A percentile compares a stretch with the other conserved stretches of the same genome.
Evolutionary conservation across 495 filamentous ascomycete genomes (phyloP).

Genomic region (Penicillium pulvis): DNA sequence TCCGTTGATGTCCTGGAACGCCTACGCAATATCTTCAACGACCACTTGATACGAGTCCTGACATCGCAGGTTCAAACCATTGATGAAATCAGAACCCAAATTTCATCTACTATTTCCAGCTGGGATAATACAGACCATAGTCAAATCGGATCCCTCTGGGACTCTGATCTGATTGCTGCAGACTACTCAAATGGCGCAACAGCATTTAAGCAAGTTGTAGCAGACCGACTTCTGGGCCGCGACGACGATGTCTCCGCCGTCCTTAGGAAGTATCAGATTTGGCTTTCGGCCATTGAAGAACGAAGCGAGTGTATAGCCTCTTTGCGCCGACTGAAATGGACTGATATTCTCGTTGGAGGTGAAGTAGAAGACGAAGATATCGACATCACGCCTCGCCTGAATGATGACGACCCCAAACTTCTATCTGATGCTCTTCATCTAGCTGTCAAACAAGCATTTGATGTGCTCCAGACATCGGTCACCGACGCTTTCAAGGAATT

Average conservation of each 20-base stretch:
- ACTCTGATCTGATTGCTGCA: slow-evolving; percentile 51
- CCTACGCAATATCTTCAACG: slow-evolving; percentile 69
- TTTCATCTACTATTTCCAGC: slow-evolving; percentile 44
- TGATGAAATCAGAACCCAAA: slow-evolving; percentile 57
- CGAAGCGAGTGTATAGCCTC: slow-evolving; percentile 63
- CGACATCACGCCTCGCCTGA: slow-evolving; percentile 62
- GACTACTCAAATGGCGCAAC: slow-evolving; percentile 58
- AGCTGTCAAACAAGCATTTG: slow-evolving; percentile 60
- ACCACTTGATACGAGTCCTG: slow-evolving; percentile 60
- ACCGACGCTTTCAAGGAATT: slow-evolving; percentile 45
- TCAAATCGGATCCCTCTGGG: slow-evolving; percentile 59
- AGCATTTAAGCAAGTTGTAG: slow-evolving; percentile 54
- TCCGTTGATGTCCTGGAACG: slow-evolving; percentile 65
- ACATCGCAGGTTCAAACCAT: slow-evolving; percentile 59
- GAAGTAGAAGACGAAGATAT: slow-evolving; percentile 71
- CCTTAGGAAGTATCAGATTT: slow-evolving; percentile 63
- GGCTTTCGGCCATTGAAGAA: slow-evolving; percentile 65
- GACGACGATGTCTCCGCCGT: slow-evolving; percentile 63
- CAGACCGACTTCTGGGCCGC: slow-evolving; percentile 61
- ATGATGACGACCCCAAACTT: slow-evolving; percentile 68
- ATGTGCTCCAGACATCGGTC: slow-evolving; percentile 59
- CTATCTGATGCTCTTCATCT: slow-evolving; percentile 62
- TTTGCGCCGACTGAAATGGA: slow-evolving; percentile 70
- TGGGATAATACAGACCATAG: slow-evolving; percentile 57
- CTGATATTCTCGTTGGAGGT: slow-evolving; percentile 72